These are phyloP conservation scores for Ogataea pignaliae DNA, from an alignment of 805 yeast species.

Conservation along the genomic window DNA sequence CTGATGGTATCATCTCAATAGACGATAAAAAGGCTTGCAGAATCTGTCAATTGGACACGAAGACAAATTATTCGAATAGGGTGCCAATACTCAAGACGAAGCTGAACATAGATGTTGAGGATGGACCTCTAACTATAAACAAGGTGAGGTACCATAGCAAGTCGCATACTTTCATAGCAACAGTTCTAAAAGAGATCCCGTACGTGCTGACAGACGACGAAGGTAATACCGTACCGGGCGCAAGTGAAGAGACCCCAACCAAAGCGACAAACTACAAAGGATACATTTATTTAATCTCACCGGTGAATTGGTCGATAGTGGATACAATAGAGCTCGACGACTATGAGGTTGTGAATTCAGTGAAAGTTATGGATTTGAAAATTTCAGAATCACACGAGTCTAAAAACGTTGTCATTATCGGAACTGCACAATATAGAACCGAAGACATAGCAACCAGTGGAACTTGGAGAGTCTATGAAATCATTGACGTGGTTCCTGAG, in stretches of 20 bases:
- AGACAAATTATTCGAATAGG: conserved; percentile 51
- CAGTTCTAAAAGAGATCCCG: conserved; percentile 54
- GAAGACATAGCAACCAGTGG: conserved; percentile 85
- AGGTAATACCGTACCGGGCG: conserved; percentile 57
- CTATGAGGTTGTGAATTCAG: conserved; percentile 59
- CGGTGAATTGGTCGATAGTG: conserved; percentile 70
- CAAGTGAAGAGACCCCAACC: conserved; percentile 38
- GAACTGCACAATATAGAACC: conserved; percentile 67
- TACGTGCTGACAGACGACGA: conserved; percentile 74
- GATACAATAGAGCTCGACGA: conserved; percentile 63
- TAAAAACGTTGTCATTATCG: conserved; percentile 71
- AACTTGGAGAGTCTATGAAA: conserved; percentile 64
- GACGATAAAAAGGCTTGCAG: conserved; percentile 70
- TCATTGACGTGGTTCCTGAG: conserved; percentile 83
- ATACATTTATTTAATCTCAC: conserved; percentile 60
- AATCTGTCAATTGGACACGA: conserved; percentile 42
- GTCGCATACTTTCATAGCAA: conserved; percentile 56
- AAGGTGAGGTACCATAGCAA: conserved; percentile 65
- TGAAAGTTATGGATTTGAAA: conserved; percentile 50
- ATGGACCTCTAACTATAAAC: conserved; percentile 53
- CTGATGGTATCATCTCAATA: conserved; percentile 61
- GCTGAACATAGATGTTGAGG: conserved; percentile 37
- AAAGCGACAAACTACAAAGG: conserved; percentile 59
- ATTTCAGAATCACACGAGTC: conserved; percentile 24
- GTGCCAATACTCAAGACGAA: conserved; percentile 63